Percentiles rank a stretch among this genome's conserved stretches.
These are phyloP conservation scores for Typha latifolia DNA, from an alignment of 176 grass and related monocot species.

Conservation along the genomic window DNA sequence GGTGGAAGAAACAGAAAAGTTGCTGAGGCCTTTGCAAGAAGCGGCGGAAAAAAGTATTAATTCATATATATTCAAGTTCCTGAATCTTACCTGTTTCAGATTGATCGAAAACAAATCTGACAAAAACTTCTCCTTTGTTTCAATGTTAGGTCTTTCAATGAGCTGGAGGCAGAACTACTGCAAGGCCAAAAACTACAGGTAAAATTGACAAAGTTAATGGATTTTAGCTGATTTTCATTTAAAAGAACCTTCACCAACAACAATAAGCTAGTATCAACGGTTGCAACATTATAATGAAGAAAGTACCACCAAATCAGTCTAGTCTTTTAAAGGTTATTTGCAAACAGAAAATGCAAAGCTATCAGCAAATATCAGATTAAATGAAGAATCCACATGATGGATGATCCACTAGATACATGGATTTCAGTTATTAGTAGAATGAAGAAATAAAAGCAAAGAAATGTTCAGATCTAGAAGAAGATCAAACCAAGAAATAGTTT, in stretches of 20 bases:
- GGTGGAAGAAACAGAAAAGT: conserved; percentile 80
- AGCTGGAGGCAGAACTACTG: conserved; percentile 81
- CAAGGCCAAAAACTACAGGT: conserved; percentile 93
- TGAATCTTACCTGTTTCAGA: conserved; percentile 11
- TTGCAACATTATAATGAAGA: too few relatives aligned
- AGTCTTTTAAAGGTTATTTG: too few relatives aligned
- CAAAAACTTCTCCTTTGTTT: background rate
- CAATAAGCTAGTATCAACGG: too few relatives aligned
- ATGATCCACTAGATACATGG: background rate
- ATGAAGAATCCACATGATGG: background rate
- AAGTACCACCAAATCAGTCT: too few relatives aligned
- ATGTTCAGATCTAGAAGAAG: background rate
- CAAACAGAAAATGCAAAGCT: too few relatives aligned
- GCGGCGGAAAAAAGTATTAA: conserved; percentile 67
- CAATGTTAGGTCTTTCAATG: conserved; percentile 61
- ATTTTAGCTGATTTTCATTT: too few relatives aligned
- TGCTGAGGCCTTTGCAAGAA: conserved; percentile 87
- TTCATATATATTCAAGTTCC: conserved; percentile 16
- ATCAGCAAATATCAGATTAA: background rate
- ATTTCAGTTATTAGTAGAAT: background rate
- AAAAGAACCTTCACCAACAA: too few relatives aligned
- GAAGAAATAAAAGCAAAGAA: background rate
- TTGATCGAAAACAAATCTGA: background rate
- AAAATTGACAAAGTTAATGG: background rate
- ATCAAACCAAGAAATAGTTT: too few relatives aligned